phyloP scores from a whole-genome alignment of 2,329 filamentous ascomycete species.

The Fusarium clavum region DNA sequence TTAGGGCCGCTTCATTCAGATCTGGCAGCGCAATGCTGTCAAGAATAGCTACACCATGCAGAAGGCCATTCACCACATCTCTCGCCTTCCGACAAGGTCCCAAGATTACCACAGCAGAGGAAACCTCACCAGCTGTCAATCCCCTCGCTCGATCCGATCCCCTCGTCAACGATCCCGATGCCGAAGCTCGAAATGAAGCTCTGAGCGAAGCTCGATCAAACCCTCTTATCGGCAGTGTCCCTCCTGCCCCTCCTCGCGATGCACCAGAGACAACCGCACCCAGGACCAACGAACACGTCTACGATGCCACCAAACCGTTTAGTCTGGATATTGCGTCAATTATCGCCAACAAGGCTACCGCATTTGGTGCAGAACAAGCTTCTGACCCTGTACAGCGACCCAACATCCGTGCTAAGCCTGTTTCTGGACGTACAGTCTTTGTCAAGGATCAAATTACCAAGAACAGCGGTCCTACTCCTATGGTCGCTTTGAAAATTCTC shows the following conservation, averaged over 20 bases:
- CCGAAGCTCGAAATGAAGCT: neutral
- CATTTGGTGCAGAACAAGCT: slow-evolving; percentile 27
- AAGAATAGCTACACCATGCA: slow-evolving; percentile 42
- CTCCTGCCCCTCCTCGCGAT: slow-evolving; percentile 26
- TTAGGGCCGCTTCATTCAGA: slow-evolving; percentile 47
- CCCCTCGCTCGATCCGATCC: slow-evolving; percentile 22
- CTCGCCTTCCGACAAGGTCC: slow-evolving; percentile 44
- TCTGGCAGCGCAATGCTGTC: slow-evolving; percentile 49
- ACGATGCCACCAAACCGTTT: slow-evolving; percentile 44
- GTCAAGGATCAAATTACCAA: slow-evolving; percentile 47
- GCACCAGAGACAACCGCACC: slow-evolving; percentile 3
- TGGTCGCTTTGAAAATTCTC: slow-evolving; percentile 59
- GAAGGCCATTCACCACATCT: slow-evolving; percentile 51
- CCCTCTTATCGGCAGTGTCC: slow-evolving; percentile 5
- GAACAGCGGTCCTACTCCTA: slow-evolving; percentile 54
- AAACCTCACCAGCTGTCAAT: slow-evolving; percentile 4
- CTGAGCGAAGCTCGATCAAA: slow-evolving; percentile 13
- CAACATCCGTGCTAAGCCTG: slow-evolving; percentile 47
- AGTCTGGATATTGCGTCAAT: slow-evolving; percentile 53
- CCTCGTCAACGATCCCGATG: neutral
- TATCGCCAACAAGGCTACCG: slow-evolving; percentile 49
- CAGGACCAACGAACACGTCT: slow-evolving; percentile 34
- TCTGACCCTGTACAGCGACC: slow-evolving; percentile 47
- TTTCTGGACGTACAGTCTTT: slow-evolving; percentile 56
- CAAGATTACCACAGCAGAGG: slow-evolving; percentile 15